Percentiles rank a stretch among this genome's conserved stretches.
Evolutionary conservation across 1,139 yeast species (phyloP).

Genomic region (Zhuliangozyma parablackwelliae): DNA sequence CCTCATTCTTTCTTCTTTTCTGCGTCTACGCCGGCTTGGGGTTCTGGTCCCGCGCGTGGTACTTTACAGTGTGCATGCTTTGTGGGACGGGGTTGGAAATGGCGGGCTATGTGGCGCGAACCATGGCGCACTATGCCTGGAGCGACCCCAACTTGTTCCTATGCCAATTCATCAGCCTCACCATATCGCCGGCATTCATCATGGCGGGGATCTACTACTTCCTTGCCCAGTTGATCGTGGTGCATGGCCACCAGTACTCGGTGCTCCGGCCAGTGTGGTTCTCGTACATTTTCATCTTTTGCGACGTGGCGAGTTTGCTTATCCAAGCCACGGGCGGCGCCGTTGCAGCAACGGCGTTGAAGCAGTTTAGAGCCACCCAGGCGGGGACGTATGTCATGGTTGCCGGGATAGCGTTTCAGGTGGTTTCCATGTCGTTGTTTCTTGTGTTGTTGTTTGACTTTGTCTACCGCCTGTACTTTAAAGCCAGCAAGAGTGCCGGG

Average conservation of each 20-base stretch:
- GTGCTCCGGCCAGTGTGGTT: conserved; percentile 29
- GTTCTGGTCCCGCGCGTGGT: conserved; percentile 53
- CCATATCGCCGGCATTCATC: conserved; percentile 37
- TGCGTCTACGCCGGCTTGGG: conserved; percentile 17
- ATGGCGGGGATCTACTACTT: conserved; percentile 39
- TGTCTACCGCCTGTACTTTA: conserved; percentile 21
- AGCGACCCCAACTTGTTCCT: conserved; percentile 20
- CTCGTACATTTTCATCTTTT: conserved; percentile 30
- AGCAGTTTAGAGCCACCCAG: conserved; percentile 12
- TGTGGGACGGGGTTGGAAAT: conserved; percentile 62
- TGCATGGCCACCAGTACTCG: conserved; percentile 24
- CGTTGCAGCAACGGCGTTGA: conserved; percentile 24
- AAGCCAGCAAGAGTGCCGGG: conserved; percentile 1
- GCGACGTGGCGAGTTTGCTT: conserved; percentile 29
- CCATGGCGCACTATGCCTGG: conserved; percentile 32
- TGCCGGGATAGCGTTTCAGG: conserved; percentile 37
- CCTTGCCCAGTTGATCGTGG: conserved; percentile 29
- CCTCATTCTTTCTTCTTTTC: conserved; percentile 20
- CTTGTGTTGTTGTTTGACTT: conserved; percentile 24
- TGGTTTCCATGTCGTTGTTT: conserved; percentile 32
- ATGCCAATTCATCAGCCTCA: conserved; percentile 31
- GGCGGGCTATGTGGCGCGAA: conserved; percentile 66
- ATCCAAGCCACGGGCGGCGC: conserved; percentile 39
- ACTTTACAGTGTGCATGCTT: conserved; percentile 63
- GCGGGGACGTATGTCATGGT: conserved; percentile 34